Base-by-base conservation (phyloP, 1,284 basidiomycete species). In the Sanghuangporus weigelae region DNA sequence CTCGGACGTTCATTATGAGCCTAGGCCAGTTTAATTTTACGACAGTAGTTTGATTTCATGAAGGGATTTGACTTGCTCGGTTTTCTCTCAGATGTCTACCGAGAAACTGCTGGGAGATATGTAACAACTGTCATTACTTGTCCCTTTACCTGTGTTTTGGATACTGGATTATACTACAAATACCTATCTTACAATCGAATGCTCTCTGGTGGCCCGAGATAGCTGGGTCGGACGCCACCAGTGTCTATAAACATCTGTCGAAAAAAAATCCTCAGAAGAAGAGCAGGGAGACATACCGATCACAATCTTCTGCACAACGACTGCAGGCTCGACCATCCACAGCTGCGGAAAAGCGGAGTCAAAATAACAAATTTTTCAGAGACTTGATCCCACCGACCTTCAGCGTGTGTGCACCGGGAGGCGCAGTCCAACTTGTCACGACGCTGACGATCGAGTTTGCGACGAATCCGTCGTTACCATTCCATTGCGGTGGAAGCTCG, bases 131-230 rank as follows among this genome's bases (percentile, higher is more conserved):
- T 12, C n/a, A 11, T 44, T 11, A 44, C n/a, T n/a, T 44, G 12
- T 44, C 42, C 8, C 42, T 44, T 12, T 44, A 44, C 42, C n/a
- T 11, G 40, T 42, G 1, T 4, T 42, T 42, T 42, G 40, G 12
- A n/a, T n/a, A n/a, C 44, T 8, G 7, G 44, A 12, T n/a, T 16
- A 19, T n/a, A 46, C 7, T n/a, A 16, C 16, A 46, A 46, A n/a
- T 7, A 19, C 16, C 44, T n/a, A 46, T 46, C 16, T 49, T 21
- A 54, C 19, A 73, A 63, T 11, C 44, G 53, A 12, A 83, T 71
- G 68, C 83, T 85, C 71, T 87, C 85, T 38, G 85, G 84, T 38
- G 85, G 85, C 7, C 84, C 85, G 31, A 87, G 75, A 68, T 85
- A 86, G 63, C 84, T 85, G 6, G 79, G 71, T 57, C 74, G 68